These are phyloP conservation scores for Eragrostis nindensis DNA, from an alignment of 176 grass and related monocot genomes.

Conservation along the genomic window DNA sequence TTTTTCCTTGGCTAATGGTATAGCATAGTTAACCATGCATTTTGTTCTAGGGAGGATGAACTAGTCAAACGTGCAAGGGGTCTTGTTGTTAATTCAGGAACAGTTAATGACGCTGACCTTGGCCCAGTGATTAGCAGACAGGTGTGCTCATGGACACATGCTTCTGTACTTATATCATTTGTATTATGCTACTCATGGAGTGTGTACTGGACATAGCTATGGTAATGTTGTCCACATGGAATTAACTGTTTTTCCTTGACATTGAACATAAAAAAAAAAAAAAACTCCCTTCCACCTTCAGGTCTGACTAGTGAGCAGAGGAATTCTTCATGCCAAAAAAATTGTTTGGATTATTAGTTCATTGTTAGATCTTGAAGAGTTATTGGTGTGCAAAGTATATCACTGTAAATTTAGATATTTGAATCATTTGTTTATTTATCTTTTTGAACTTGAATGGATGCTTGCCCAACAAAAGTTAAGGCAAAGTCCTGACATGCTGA, in stretches of 20 bases:
- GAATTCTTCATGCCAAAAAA: not conserved
- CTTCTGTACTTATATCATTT: not conserved
- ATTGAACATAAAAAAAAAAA: no score
- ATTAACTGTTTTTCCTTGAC: not conserved
- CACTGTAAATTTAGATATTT: not conserved
- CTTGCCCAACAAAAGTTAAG: not conserved
- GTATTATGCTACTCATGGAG: not conserved
- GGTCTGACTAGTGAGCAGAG: not conserved
- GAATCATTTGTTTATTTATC: slow-evolving; percentile 11
- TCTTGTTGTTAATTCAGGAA: slow-evolving; percentile 85
- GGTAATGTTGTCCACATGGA: slow-evolving; percentile 3
- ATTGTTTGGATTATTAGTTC: not conserved
- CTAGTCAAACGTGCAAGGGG: slow-evolving; percentile 60
- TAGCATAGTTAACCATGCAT: slow-evolving; percentile 14
- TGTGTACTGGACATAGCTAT: not conserved
- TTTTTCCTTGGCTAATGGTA: not conserved
- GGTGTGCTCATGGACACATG: slow-evolving; percentile 47
- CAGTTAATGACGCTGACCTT: slow-evolving; percentile 71
- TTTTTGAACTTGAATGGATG: not conserved
- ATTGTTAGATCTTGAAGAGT: not conserved
- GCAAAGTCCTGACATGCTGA: not conserved
- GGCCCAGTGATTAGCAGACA: slow-evolving; percentile 94
- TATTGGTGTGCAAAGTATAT: not conserved
- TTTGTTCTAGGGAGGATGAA: slow-evolving; percentile 79
- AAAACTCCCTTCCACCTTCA: not conserved